Conservation (phyloP, 768 basidiomycete genomes). For the Lactarius tabidus region DNA sequence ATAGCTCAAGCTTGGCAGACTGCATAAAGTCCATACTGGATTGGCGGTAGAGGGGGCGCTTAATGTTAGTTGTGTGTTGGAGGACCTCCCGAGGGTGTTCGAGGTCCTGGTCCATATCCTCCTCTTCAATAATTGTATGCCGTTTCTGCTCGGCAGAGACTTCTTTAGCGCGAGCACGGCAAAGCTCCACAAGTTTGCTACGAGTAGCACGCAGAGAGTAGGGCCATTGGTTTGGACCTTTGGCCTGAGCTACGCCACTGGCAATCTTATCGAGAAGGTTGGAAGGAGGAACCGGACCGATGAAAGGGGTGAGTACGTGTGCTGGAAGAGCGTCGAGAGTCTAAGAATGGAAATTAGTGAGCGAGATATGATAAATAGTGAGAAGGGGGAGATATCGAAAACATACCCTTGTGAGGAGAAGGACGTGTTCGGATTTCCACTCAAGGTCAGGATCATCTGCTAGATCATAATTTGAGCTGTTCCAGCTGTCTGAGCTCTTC, state of each 20-base stretch:
- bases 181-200: constrained; percentile 74
- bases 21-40: constrained; percentile 87
- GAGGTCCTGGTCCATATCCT: constrained; percentile 34
- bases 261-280: constrained; percentile 87
- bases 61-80: constrained; percentile 45
- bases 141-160: constrained; percentile 34
- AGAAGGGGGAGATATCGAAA: constrained; percentile 9
- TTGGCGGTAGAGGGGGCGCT: constrained; percentile 68
- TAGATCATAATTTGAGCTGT: constrained; percentile 67
- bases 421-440: constrained; percentile 71
- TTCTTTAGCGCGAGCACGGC: constrained; percentile 62
- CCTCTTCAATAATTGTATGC: constrained; percentile 46
- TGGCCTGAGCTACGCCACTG: constrained; percentile 67
- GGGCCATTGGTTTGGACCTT: constrained; percentile 76
- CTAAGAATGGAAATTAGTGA: constrained; percentile 35
- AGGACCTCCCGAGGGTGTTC: constrained; percentile 37
- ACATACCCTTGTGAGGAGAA: constrained; percentile 62
- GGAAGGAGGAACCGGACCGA: constrained; percentile 76
- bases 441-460: constrained; percentile 61
- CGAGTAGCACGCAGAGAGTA: constrained; percentile 81
- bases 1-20: constrained; percentile 42
- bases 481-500: constrained; percentile 82
- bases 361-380: constrained; percentile 20
- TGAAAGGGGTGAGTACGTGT: constrained; percentile 84
- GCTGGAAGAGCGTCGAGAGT: constrained; percentile 80